Evolutionary conservation across 2,329 filamentous ascomycete genomes (phyloP).

Genomic region (Aspergillus sp.): DNA sequence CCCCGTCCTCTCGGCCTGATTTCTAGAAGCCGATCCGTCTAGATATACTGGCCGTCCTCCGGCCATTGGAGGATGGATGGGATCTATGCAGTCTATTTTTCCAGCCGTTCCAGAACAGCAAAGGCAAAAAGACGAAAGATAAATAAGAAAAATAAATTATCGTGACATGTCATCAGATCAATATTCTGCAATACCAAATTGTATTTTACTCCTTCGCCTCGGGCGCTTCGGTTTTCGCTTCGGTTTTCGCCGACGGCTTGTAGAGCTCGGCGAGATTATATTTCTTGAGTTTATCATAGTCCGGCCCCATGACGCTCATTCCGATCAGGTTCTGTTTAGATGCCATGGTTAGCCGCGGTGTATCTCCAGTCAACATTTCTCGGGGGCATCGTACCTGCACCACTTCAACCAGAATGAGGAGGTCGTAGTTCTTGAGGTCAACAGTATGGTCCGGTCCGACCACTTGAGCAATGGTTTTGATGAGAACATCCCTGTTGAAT

Average conservation of each 20-base stretch:
- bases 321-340: conserved; percentile 57
- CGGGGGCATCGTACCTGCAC: conserved; percentile 52
- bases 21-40: no score
- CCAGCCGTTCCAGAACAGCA: no score
- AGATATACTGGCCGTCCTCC: no score
- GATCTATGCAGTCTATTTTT: no score
- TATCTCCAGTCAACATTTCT: conserved; percentile 2
- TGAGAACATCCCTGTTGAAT: conserved; percentile 57
- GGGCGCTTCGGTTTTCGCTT: conserved; percentile 15
- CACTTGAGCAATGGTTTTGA: conserved; percentile 57
- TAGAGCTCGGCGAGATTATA: conserved; percentile 65
- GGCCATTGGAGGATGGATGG: no score
- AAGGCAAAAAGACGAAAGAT: no score
- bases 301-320: conserved; percentile 61
- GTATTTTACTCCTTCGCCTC: conserved; percentile 6
- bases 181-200: neutral
- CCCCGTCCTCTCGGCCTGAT: no score
- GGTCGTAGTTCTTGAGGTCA: conserved; percentile 61
- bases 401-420: conserved; percentile 61
- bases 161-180: neutral
- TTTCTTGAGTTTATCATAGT: conserved; percentile 61
- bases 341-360: conserved; percentile 14
- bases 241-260: conserved; percentile 43
- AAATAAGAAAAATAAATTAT: neutral
- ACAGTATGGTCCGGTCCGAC: conserved; percentile 61